Evolutionary conservation across 176 grass and related monocot genomes (phyloP), one percentile per base, ranked within the genome.

Genomic region (Carex kokanica): DNA sequence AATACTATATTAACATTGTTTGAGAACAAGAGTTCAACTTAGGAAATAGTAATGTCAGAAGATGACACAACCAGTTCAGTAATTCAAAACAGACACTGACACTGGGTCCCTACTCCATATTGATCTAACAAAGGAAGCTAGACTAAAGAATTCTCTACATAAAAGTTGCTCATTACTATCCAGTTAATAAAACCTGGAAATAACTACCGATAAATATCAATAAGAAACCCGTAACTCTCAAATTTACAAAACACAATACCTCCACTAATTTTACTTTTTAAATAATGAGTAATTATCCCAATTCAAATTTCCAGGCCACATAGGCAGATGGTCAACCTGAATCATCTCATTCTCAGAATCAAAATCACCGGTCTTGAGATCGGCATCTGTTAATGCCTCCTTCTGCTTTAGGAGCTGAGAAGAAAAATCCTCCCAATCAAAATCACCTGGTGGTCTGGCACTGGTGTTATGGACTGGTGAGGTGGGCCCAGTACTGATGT

Each of bases 241-340:
- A 15, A 16, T 16, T 36, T 36, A 17, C 29, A 62, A 9, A 62
- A 24, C 60, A 62, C 5, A 66, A 38, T 38, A 38, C 36, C 4
- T 38, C 5, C 36, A 38, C 36, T 38, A 6, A 6, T 38, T 38
- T 38, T 38, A 38, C 3, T 2, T 49, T 53, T 82, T 40, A 38
- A 82, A 64, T 40, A 82, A 82, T 27, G 23, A 67, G 23, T 43
- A 8, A 66, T 47, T 38, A 17, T 41, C 21, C 5, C 60, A 82
- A 82, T 82, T 61, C 36, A 82, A 53, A 53, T 66, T 82, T 20
- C 51, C 80, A 21, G 80, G 32, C 80, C 80, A 82, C 3, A 53
- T n/a, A 41, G 80, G 23, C 40, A 82, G 40, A 27, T 82, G 60
- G 0, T 67, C 23, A 11, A 66, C 36, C 41, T 64, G 38, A 51